Percentiles rank a stretch among this genome's conserved stretches.
Conservation (phyloP, 257 asterid species). For the Scutellaria minor region DNA sequence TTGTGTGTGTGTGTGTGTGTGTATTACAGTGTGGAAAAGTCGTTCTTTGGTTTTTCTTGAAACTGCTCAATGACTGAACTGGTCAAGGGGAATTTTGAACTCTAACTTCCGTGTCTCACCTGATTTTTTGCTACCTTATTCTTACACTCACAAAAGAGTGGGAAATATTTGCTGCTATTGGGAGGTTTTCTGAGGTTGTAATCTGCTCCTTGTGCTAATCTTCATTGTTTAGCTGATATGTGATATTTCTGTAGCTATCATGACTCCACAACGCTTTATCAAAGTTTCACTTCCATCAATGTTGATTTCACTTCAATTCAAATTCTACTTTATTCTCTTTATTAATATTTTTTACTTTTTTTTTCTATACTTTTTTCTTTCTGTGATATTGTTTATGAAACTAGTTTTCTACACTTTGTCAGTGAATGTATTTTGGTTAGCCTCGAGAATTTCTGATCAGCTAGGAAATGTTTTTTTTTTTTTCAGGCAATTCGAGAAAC, state of each 20-base stretch:
- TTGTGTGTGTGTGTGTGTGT: neutral
- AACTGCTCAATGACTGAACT: neutral
- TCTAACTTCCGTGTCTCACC: neutral
- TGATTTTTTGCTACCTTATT: neutral
- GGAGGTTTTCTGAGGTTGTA: neutral
- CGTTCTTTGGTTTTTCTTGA: neutral
- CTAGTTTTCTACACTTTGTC: conserved; percentile 3
- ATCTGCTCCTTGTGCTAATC: conserved; percentile 13
- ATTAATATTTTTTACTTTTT: conserved; percentile 7
- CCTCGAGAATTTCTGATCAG: conserved; percentile 26
- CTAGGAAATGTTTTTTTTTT: conserved; percentile 28
- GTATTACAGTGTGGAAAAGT: neutral
- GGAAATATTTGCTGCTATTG: conserved; percentile 1
- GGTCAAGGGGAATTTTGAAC: neutral
- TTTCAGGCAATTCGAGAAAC: conserved; percentile 84
- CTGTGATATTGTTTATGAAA: neutral
- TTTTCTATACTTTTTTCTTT: neutral
- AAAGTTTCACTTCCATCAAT: neutral
- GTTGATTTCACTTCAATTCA: conserved; percentile 11
- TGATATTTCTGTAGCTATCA: neutral
- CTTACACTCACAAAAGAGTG: neutral
- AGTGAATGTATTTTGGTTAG: neutral
- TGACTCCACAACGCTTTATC: neutral
- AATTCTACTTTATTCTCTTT: neutral
- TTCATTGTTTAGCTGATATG: neutral